Percentiles rank a stretch among this genome's conserved stretches.
These are phyloP conservation scores for Coelastrella sp. DNA, from an alignment of 139 green algal species.

Conservation along the genomic window DNA sequence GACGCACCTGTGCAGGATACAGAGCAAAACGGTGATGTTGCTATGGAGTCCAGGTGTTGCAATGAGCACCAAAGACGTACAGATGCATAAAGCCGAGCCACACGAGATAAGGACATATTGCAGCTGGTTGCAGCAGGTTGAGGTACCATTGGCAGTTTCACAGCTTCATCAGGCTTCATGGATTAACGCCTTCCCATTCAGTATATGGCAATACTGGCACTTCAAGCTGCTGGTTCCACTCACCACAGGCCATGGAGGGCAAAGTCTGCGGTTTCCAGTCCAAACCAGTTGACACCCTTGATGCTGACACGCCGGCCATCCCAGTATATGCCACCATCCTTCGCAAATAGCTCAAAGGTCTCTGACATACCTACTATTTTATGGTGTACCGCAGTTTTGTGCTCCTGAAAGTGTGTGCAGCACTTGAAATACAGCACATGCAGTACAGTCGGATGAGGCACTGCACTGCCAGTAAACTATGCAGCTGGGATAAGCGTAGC, in stretches of 20 bases:
- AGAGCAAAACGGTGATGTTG: background rate
- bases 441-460: no score
- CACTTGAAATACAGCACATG: no score
- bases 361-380: background rate
- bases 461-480: no score
- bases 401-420: no score
- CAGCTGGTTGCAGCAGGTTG: no score
- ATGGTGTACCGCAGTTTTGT: background rate
- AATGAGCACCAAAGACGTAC: background rate
- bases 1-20: background rate
- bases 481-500: no score
- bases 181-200: background rate
- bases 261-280: slow-evolving; percentile 50
- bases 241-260: slow-evolving; percentile 55
- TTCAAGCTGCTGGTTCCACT: background rate
- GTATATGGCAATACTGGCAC: background rate
- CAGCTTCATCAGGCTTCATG: background rate
- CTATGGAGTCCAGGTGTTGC: background rate
- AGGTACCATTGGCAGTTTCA: no score
- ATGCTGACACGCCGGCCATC: slow-evolving; percentile 22
- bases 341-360: slow-evolving; percentile 35
- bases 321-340: slow-evolving; percentile 41
- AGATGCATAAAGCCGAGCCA: background rate
- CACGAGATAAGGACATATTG: no score
- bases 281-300: slow-evolving; percentile 52